Base-by-base conservation (phyloP, 2,329 filamentous ascomycete genomes). In the Aureobasidium subglaciale region DNA sequence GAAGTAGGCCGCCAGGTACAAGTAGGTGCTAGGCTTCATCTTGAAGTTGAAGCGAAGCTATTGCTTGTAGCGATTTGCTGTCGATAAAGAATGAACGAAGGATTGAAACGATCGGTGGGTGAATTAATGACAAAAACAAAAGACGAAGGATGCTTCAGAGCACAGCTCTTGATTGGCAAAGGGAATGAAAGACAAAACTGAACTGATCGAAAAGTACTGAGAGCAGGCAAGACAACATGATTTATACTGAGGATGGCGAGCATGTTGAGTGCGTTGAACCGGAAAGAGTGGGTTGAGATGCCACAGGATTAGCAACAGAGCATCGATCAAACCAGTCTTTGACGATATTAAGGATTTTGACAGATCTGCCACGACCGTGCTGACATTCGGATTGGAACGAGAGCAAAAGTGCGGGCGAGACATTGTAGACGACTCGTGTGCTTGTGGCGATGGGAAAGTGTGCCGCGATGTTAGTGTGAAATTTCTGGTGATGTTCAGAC, bases 121-220 rank as follows among this genome's bases (percentile, higher is more conserved):
- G n/a, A 18, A 40, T 37, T 37, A 38, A 20, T 18, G 45, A 40
- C 16, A 41, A 27, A 18, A 54, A 54, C 38, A 54, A 35, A 54
- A 18, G 43, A 35, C 50, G 38, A 35, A n/a, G 30, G n/a, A 35
- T 34, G 38, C 37, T 25, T 42, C 50, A 54, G 50, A 54, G 50
- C 50, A 54, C 48, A 54, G 38, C 50, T 54, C 50, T 42, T 35
- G 50, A 34, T 41, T 41, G 18, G 35, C 48, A 41, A 52, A 42
- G 37, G 35, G 32, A 53, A 16, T n/a, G 27, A 43, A 54, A 42
- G 49, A 35, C 49, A 38, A 54, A 24, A 29, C 40, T 40, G 24
- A 35, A 35, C 22, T 52, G 48, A 41, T 52, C 16, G 13, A 52
- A 41, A 13, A 52, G 35, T 22, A 40, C 8, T 41, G 35, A 52